Base-by-base conservation (phyloP, 1,139 yeast genomes). In the Zygosaccharomyces sapae region DNA sequence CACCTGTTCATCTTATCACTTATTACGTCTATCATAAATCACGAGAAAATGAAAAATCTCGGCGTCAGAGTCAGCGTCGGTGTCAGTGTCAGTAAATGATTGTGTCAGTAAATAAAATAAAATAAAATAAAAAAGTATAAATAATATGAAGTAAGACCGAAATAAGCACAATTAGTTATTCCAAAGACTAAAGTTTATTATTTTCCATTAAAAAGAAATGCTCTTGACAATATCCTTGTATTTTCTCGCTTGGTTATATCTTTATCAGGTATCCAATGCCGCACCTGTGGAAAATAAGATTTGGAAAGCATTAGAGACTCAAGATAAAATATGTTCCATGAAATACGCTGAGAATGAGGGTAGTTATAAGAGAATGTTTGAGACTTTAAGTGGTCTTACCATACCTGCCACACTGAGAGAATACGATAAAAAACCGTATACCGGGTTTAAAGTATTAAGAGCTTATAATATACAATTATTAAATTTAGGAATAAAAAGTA, bases 361-460 rank as follows among this genome's bases (percentile, higher is more conserved):
- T 4, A 49, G 55, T 22, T 45, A 49, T 16, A 40, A 48, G 33
- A 38, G 44, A 9, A 24, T 52, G 12, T 40, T 55, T 25, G 49
- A 53, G 36, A 51, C 45, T 4, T 24, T 55, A 1, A 44, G 51
- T 12, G 56, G 55, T 4, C 22, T 52, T 3, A 49, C 41, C 3
- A 25, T 48, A 5, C 50, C 52, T 2, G 30, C 38, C 2, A 35
- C 19, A 18, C n/a, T 49, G 24, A 33, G 43, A 25, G 48, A 47
- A 8, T 41, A 43, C 5, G 47, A 47, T 12, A 47, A 43, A 7
- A 51, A 49, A 39, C 51, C 53, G 4, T 83, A 77, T 53, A 73
- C 83, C 0, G 90, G 90, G 1, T 79, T 81, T 59, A 76, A 78
- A 50, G 67, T 83, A 2, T 75, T 75, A 44, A 70, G 83, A 38